These are phyloP conservation scores for Hyaloscypha bicolor DNA, from an alignment of 495 filamentous ascomycete genomes.

Conservation along the genomic window DNA sequence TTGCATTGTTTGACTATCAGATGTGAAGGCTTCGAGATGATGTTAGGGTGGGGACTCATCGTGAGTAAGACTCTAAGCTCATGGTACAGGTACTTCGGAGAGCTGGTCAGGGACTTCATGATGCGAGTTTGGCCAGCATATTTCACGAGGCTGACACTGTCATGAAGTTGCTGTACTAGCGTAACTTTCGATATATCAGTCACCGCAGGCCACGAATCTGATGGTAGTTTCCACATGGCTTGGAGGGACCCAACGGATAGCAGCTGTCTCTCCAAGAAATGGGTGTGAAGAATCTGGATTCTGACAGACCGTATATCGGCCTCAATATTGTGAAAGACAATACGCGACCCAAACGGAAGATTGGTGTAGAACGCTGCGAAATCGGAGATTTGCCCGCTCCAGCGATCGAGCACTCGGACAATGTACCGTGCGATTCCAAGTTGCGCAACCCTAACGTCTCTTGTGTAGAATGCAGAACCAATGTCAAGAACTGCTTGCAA, in stretches of 20 bases:
- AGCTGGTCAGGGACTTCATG: conserved; percentile 27
- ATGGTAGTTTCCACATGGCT: conserved; percentile 19
- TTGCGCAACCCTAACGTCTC: neutral
- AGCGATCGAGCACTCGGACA: conserved; percentile 18
- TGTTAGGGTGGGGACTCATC: conserved; percentile 33
- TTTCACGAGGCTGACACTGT: conserved; percentile 21
- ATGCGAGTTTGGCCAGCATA: conserved; percentile 18
- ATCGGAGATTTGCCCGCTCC: conserved; percentile 10
- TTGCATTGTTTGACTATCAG: conserved; percentile 36
- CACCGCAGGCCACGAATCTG: conserved; percentile 14
- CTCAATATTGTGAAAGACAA: conserved; percentile 18
- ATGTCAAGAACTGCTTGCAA: neutral
- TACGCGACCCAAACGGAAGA: conserved; percentile 28
- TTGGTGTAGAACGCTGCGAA: conserved; percentile 20
- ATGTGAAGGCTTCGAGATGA: conserved; percentile 33
- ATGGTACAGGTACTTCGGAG: conserved; percentile 40
- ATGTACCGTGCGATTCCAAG: conserved; percentile 19
- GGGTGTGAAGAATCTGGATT: conserved; percentile 20
- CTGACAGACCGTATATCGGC: conserved; percentile 15
- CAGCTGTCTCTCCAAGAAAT: conserved; percentile 21
- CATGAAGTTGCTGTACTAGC: conserved; percentile 23
- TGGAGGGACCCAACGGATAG: conserved; percentile 17
- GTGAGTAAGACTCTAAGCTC: conserved; percentile 41
- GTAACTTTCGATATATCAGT: conserved; percentile 19
- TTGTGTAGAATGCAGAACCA: neutral